Base-by-base conservation (phyloP, 2,329 filamentous ascomycete species). In the Trichoderma sp. region DNA sequence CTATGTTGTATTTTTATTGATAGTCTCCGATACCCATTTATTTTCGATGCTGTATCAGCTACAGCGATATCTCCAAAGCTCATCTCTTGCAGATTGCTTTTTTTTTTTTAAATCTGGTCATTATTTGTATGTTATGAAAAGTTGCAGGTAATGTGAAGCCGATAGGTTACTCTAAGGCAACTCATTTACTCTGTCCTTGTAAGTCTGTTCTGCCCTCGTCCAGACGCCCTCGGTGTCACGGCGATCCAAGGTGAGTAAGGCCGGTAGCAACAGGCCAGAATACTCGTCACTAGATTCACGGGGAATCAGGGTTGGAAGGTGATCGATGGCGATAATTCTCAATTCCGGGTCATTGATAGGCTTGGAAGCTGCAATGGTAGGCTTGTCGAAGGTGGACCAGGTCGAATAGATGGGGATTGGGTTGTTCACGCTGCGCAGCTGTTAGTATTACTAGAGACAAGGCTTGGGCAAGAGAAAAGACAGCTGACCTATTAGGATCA, bases 221-320 rank as follows among this genome's bases (percentile, higher is more conserved):
- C 93, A 97, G 17, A 97, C 93, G 17, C 85, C 84, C 42, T 89
- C 84, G 27, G 84, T 89, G 63, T 85, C 80, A 77, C 92, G 87
- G 76, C 93, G 86, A 78, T 94, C 92, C 71, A 97, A 84, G 69
- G 88, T 84, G 70, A 94, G 78, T 72, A 97, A 81, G 75, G 88
- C 90, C 4, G 92, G 92, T 73, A 97, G 81, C 70, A 97, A 81
- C 66, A 90, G 89, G 54, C 84, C 82, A 78, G 89, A 92, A 82
- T 96, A 97, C 39, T 90, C 90, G 80, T 97, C 93, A 42, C 88
- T 92, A 25, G 92, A 89, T 80, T 97, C 93, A 67, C 93, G 84
- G 2, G 93, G 91, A 42, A 97, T 84, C 69, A 97, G 84, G 64
- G 87, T 90, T 5, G 92, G 92, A 67, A 94, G 84, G 76, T 94